Percentiles rank a stretch among this genome's conserved stretches.
Evolutionary conservation across 805 yeast species (phyloP).

Genomic region (Wickerhamiella slavikovae): DNA sequence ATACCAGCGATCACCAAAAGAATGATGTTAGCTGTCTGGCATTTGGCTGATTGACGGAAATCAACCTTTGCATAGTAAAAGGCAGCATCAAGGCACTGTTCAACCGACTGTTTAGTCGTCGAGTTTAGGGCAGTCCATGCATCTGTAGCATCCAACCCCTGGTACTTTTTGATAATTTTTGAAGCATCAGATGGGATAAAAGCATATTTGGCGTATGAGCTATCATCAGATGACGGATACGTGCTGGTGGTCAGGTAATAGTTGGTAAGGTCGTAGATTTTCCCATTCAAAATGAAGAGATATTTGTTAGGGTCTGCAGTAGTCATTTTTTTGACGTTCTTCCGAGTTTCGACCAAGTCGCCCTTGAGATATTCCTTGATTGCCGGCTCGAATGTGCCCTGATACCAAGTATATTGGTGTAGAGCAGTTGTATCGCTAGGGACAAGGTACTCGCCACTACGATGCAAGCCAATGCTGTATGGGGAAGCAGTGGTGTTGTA

Average conservation of each 20-base stretch:
- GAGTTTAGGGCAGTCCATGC: slow-evolving; percentile 13
- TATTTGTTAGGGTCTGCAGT: slow-evolving; percentile 11
- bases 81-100: slow-evolving; percentile 19
- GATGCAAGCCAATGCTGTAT: slow-evolving; percentile 16
- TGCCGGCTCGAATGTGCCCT: slow-evolving; percentile 17
- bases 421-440: slow-evolving; percentile 16
- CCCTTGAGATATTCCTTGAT: slow-evolving; percentile 20
- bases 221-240: slow-evolving; percentile 11
- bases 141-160: slow-evolving; percentile 20
- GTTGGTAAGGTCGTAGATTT: slow-evolving; percentile 20
- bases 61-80: slow-evolving; percentile 20
- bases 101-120: slow-evolving; percentile 9
- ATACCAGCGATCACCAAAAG: slow-evolving; percentile 20
- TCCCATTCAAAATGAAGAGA: slow-evolving; percentile 16
- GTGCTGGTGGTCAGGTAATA: slow-evolving; percentile 17
- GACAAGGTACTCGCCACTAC: slow-evolving; percentile 15
- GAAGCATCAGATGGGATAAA: slow-evolving; percentile 18
- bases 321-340: slow-evolving; percentile 11
- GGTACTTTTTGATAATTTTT: slow-evolving; percentile 15
- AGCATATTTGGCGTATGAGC: slow-evolving; percentile 14
- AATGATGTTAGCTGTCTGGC: slow-evolving; percentile 22
- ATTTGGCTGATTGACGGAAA: slow-evolving; percentile 20
- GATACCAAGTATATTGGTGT: slow-evolving; percentile 20
- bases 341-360: slow-evolving; percentile 16
- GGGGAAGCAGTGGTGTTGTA: slow-evolving; percentile 15